Evolutionary conservation across 495 filamentous ascomycete genomes (phyloP).

Genomic region (Hyaloscypha variabilis): DNA sequence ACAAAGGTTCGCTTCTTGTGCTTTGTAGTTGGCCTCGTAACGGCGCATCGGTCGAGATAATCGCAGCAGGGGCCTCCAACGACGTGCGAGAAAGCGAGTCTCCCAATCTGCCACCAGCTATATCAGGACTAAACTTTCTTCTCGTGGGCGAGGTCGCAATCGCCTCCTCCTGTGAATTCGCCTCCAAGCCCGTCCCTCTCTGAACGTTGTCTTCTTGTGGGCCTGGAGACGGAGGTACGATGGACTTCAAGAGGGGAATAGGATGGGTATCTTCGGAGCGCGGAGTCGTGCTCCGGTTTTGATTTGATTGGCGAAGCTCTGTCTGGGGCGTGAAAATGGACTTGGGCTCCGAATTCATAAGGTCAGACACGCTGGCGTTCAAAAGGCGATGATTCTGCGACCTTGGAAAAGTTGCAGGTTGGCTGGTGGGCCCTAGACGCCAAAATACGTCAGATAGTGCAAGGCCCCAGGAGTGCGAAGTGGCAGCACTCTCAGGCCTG

Average conservation of each 20-base stretch:
- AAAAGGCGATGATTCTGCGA: not conserved
- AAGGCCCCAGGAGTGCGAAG: not conserved
- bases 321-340: constrained; percentile 30
- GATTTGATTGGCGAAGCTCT: constrained; percentile 21
- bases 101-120: not conserved
- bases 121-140: not conserved
- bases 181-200: not conserved
- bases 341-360: constrained; percentile 27
- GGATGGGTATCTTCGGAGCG: not conserved
- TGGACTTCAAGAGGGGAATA: not conserved
- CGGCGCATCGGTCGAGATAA: not conserved
- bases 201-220: not conserved
- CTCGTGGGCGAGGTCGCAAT: not conserved
- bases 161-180: not conserved
- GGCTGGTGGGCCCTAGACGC: not conserved
- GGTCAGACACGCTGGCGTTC: not conserved
- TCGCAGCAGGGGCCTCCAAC: not conserved
- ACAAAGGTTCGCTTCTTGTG: not conserved
- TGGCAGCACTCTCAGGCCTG: not conserved
- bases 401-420: not conserved
- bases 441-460: not conserved
- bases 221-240: constrained; percentile 1
- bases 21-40: not conserved
- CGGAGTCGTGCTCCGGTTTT: not conserved
- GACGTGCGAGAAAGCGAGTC: not conserved